Base-by-base conservation (phyloP, 2,329 filamentous ascomycete species). In the Fusarium ramigenum region DNA sequence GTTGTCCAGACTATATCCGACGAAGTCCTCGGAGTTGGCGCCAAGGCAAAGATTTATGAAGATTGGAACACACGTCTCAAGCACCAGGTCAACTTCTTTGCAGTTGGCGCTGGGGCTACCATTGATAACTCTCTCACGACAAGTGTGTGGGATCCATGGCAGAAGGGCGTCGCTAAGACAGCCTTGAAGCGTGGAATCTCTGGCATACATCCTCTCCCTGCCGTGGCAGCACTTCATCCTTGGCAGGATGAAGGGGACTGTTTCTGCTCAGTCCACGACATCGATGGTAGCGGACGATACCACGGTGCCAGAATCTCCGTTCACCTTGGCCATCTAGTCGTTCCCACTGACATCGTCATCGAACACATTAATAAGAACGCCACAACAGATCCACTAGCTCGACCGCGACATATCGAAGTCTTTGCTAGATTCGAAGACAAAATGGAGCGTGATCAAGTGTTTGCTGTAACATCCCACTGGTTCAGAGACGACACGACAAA, bases 171-270 rank as follows among this genome's bases (percentile, higher is more conserved):
- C 36, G 47, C 62, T 53, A 28, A 65, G 3, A 54, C 58, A 1
- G 61, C 69, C 1, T 69, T 66, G 34, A 57, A 69, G 34, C 74
- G 75, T 10, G 79, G 78, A 3, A 9, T 77, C 25, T 44, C 60
- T 5, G 71, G 73, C 42, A 30, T 77, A 15, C 61, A 74, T 9
- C 73, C 74, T 2, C 60, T 65, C 7, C 83, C 86, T 2, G 86
- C 87, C 1, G 77, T 83, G n/a, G 81, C 85, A 1, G 94, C 93
- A 2, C 85, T 97, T 5, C 57, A 63, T 4, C 83, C 85, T 7
- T 97, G 95, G 94, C 85, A 91, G 15, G 93, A 97, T 54, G 88
- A 92, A 39, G 93, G 93, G 25, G 93, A 98, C 70, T 97, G 94
- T 82, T 98, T 94, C 93, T 98, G 96, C 80, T 91, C 92, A 9